Evolutionary conservation across 768 basidiomycete genomes (phyloP).

Genomic region (Pisolithus orientalis): DNA sequence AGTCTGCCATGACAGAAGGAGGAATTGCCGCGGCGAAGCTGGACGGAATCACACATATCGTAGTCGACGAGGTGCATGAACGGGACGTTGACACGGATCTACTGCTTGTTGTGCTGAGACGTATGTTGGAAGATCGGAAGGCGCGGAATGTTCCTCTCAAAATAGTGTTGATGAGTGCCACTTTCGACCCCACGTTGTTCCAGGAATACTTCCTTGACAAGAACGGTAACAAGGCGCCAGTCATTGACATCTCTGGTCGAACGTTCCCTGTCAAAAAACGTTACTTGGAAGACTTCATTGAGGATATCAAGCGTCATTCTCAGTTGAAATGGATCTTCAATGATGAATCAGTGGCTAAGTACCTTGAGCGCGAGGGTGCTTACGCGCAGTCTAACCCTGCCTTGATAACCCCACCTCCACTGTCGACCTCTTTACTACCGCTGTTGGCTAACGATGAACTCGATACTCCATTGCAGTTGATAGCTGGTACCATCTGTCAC

Average conservation of each 20-base stretch:
- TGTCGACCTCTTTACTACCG: constrained; percentile 1
- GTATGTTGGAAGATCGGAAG: constrained; percentile 69
- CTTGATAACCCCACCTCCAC: constrained; percentile 1
- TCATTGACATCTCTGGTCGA: constrained; percentile 84
- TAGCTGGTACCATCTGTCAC: constrained; percentile 76
- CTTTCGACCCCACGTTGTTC: constrained; percentile 88
- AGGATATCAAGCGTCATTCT: constrained; percentile 37
- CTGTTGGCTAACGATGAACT: constrained; percentile 43
- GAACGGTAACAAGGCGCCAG: constrained; percentile 51
- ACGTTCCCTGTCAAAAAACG: constrained; percentile 81
- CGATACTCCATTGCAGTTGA: constrained; percentile 74
- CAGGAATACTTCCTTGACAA: constrained; percentile 77
- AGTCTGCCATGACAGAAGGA: constrained; percentile 55
- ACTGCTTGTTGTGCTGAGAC: constrained; percentile 82
- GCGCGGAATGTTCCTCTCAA: constrained; percentile 68
- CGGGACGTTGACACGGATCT: constrained; percentile 92
- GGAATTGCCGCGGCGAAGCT: constrained; percentile 34
- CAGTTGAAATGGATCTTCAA: constrained; percentile 56
- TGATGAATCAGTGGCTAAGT: constrained; percentile 66
- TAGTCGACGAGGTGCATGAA: constrained; percentile 96
- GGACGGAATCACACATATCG: constrained; percentile 80
- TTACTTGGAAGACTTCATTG: constrained; percentile 75
- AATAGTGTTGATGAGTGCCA: constrained; percentile 92
- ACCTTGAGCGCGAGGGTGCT: constrained; percentile 54
- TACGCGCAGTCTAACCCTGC: constrained; percentile 10